Conservation (phyloP, 2,329 filamentous ascomycete genomes). For the Escovopsis sp. region DNA sequence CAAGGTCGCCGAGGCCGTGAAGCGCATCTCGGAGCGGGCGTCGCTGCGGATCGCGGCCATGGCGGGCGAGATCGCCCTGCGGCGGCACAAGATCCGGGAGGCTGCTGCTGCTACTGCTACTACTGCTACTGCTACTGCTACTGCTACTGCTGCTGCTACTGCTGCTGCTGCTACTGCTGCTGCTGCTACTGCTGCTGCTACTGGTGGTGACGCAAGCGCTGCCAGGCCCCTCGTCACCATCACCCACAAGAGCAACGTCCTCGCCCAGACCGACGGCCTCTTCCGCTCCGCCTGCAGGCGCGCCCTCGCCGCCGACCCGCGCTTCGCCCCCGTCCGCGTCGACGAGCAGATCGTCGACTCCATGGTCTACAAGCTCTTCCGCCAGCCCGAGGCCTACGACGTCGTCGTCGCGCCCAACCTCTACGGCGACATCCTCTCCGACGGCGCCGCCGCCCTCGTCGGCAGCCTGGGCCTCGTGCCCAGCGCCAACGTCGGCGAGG, state of each 20-base stretch:
- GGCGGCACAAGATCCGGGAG: conserved; percentile 66
- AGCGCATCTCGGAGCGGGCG: conserved; percentile 82
- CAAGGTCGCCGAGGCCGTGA: conserved; percentile 92
- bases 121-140: too few relatives aligned
- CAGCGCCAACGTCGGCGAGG: conserved; percentile 85
- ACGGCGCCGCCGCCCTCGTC: conserved; percentile 86
- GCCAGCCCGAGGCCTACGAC: conserved; percentile 87
- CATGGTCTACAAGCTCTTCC: conserved; percentile 99
- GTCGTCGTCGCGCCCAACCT: conserved; percentile 91
- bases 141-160: too few relatives aligned
- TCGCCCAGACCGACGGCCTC: conserved; percentile 89
- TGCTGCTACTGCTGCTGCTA: conserved; percentile 7
- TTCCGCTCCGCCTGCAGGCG: conserved; percentile 70
- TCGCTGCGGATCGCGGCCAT: conserved; percentile 78
- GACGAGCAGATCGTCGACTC: conserved; percentile 99
- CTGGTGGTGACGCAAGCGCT: conserved; percentile 42
- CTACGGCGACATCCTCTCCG: conserved; percentile 88
- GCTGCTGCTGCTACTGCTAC: conserved; percentile 8
- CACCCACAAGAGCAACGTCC: conserved; percentile 96
- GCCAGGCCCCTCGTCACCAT: conserved; percentile 68
- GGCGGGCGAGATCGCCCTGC: conserved; percentile 85
- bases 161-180: too few relatives aligned
- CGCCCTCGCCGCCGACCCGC: conserved; percentile 69
- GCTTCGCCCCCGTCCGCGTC: conserved; percentile 90
- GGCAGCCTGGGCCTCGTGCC: conserved; percentile 86